phyloP scores from a whole-genome alignment of 1,139 yeast genomes.

The Keqinozyma sinolaborantium region DNA sequence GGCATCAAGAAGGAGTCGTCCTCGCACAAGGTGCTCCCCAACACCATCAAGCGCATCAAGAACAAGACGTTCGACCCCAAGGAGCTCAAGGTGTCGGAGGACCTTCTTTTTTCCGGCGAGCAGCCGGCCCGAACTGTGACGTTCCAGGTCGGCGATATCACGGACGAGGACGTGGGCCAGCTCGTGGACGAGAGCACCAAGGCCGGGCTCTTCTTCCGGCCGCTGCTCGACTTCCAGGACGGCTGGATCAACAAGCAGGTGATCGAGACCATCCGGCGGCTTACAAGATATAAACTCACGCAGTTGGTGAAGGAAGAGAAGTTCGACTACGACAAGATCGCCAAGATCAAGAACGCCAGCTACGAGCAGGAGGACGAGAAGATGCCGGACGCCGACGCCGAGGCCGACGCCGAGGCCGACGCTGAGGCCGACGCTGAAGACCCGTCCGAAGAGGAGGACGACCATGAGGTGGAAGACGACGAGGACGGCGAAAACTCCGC shows the following conservation, averaged over 20 bases:
- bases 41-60: conserved; percentile 11
- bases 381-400: conserved; percentile 20
- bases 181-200: conserved; percentile 41
- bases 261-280: conserved; percentile 60
- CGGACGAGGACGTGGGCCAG: conserved; percentile 58
- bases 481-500: conserved; percentile 14
- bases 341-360: conserved; percentile 39
- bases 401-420: conserved; percentile 21
- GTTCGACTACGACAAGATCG: conserved; percentile 37
- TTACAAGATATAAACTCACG: conserved; percentile 70
- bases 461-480: conserved; percentile 1
- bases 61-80: conserved; percentile 5
- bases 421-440: conserved; percentile 20
- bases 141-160: conserved; percentile 79
- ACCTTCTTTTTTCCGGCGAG: conserved; percentile 70
- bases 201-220: conserved; percentile 39
- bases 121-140: conserved; percentile 66
- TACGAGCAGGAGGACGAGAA: conserved; percentile 30
- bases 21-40: conserved; percentile 14
- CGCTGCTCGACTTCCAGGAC: conserved; percentile 39
- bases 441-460: conserved; percentile 18
- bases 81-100: conserved; percentile 34
- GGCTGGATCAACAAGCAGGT: conserved; percentile 78
- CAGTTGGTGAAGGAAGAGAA: conserved; percentile 46
- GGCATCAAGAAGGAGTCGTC: conserved; percentile 13